These are phyloP conservation scores for Linum usitatissimum DNA, from an alignment of 345 rosid genomes.

Conservation along the genomic window DNA sequence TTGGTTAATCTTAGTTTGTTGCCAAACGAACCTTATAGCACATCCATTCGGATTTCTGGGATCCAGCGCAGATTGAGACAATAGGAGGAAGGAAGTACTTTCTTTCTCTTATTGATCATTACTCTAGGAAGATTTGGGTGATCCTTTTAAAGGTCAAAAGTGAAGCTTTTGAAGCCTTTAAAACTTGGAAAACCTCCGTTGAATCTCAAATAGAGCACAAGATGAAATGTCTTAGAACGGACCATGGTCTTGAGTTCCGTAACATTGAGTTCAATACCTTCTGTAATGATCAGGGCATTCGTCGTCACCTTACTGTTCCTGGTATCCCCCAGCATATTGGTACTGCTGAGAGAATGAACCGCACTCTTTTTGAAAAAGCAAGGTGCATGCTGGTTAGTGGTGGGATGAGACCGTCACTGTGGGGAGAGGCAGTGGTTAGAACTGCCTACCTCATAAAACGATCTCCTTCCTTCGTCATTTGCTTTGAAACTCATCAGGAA, in stretches of 20 bases:
- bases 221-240: neutral
- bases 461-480: neutral
- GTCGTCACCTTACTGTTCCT: neutral
- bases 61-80: too few species aligned
- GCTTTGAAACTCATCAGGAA: neutral
- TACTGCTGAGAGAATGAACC: neutral
- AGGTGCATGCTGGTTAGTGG: neutral
- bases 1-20: too few species aligned
- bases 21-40: neutral
- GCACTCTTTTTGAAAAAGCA: neutral
- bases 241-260: too few species aligned
- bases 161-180: too few species aligned
- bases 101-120: neutral
- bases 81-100: neutral
- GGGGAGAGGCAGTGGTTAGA: neutral
- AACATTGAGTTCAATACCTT: too few species aligned
- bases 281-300: too few species aligned
- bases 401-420: neutral
- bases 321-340: neutral
- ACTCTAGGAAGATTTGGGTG: neutral
- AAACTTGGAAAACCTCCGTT: too few species aligned
- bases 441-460: neutral
- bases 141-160: too few species aligned
- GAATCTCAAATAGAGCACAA: neutral
- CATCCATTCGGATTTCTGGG: neutral